phyloP scores from a whole-genome alignment of 2,329 filamentous ascomycete species.

The Rachicladosporium sp. region DNA sequence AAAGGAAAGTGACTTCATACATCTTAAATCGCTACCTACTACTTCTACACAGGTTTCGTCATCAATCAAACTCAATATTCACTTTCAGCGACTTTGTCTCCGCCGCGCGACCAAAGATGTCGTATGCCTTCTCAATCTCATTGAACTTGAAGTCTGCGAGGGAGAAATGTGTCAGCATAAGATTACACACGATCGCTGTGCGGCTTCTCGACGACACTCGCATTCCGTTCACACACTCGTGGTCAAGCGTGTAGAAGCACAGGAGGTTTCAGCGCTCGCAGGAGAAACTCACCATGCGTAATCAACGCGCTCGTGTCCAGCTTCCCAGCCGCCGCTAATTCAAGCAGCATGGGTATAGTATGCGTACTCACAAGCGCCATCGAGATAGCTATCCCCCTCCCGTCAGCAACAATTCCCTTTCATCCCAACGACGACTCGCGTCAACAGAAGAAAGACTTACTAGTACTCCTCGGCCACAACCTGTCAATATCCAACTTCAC shows the following conservation, averaged over 20 bases:
- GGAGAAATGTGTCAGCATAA: too few species aligned
- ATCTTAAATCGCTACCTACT: too few species aligned
- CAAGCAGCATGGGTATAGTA: constrained; percentile 16
- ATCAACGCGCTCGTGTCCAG: constrained; percentile 14
- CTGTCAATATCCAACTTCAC: constrained; percentile 41
- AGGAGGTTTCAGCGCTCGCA: too few species aligned
- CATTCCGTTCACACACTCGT: too few species aligned
- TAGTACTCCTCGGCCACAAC: constrained; percentile 44
- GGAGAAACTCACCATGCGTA: constrained; percentile 11
- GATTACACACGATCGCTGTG: too few species aligned
- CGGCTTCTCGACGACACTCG: too few species aligned
- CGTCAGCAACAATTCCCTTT: neutral
- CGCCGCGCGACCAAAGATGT: constrained; percentile 14
- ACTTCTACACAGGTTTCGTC: too few species aligned
- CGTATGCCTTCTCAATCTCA: constrained; percentile 17
- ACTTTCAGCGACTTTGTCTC: constrained; percentile 17
- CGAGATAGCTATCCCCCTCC: constrained; percentile 7
- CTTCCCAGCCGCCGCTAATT: constrained; percentile 14
- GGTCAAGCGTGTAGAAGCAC: too few species aligned
- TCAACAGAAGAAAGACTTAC: constrained; percentile 19
- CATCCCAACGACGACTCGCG: too few species aligned
- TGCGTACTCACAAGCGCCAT: constrained; percentile 17
- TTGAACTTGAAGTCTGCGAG: constrained; percentile 15
- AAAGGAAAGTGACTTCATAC: too few species aligned
- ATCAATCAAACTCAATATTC: constrained; percentile 11